Base-by-base conservation (phyloP, 352 stramenopile species). In the Phytophthora sp. region DNA sequence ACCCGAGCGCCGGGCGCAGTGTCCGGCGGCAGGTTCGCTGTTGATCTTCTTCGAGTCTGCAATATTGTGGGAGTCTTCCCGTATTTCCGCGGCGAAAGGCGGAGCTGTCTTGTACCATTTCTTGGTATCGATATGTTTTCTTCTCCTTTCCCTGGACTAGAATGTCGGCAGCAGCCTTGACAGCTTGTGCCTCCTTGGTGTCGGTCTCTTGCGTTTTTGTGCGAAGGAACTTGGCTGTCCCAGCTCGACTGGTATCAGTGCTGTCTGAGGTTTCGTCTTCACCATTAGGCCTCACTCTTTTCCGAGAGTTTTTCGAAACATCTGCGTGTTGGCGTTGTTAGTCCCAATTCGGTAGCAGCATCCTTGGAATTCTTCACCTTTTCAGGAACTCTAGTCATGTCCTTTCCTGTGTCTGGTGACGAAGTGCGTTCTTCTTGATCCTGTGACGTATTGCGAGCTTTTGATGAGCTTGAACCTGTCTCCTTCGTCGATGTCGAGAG, bases 51-150 rank as follows among this genome's bases (percentile, higher is more conserved):
- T 16, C 30, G 15, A 11, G 26, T 58, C 41, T 66, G 73, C 1
- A 71, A n/a, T 11, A 50, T 12, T 52, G 67, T 73, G 1, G 69
- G 47, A 12, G 63, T 71, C 38, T 73, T 76, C 5, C 64, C 58
- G 20, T 73, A 67, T 45, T 69, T 76, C 3, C 54, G 63, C 27
- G 52, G 20, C 15, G 21, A 42, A 38, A 69, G 23, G 1, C 12
- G 35, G 15, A 44, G 6, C n/a, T 59, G 39, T 55, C 67, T 21
- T 20, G 29, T 33, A 26, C 3, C n/a, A 26, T 18, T 18, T 12
- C 7, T 56, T n/a, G 8, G 12, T 27, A 46, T 52, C 13, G 29
- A 35, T 26, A 29, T 36, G 31, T 44, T n/a, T n/a, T n/a, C n/a
- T 55, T 42, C 45, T 26, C 12, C 2, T 35, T 20, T 29, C 27